These are phyloP conservation scores for Sporisorium exsertum DNA, from an alignment of 1,284 basidiomycete species.

Conservation along the genomic window DNA sequence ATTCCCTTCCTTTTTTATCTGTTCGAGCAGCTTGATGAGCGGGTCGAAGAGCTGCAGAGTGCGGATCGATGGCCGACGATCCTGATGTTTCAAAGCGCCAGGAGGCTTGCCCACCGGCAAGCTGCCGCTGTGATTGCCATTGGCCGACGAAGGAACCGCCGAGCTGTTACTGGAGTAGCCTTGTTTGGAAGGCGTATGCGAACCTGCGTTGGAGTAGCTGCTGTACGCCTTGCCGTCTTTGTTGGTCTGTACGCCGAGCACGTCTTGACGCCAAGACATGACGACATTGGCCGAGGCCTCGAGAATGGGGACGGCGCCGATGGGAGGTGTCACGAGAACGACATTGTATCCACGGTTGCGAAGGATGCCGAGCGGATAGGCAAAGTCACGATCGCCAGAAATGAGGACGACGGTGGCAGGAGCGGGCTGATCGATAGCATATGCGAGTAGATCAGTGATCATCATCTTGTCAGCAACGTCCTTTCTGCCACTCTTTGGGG, in stretches of 20 bases:
- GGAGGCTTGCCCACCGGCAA: conserved; percentile 25
- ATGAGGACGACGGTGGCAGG: conserved; percentile 61
- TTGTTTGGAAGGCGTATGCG: conserved; percentile 28
- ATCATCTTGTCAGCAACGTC: conserved; percentile 66
- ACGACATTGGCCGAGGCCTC: conserved; percentile 60
- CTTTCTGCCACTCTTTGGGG: conserved; percentile 62
- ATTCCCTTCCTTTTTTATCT: conserved; percentile 53
- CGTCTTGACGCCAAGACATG: conserved; percentile 62
- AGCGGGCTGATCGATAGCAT: conserved; percentile 59
- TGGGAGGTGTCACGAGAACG: conserved; percentile 59
- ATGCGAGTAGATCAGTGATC: conserved; percentile 63
- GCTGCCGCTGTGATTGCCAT: background rate
- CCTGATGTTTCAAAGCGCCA: conserved; percentile 24
- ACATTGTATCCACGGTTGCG: conserved; percentile 60
- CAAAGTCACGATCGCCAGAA: conserved; percentile 64
- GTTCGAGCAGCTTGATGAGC: conserved; percentile 51
- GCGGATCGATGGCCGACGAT: conserved; percentile 41
- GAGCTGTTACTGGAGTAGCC: background rate
- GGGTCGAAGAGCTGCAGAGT: conserved; percentile 52
- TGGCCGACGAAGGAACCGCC: background rate
- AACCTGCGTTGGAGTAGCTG: conserved; percentile 22
- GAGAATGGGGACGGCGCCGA: conserved; percentile 60
- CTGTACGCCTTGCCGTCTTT: conserved; percentile 52
- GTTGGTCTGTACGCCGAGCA: conserved; percentile 55
- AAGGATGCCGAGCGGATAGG: conserved; percentile 60